Evolutionary conservation across 2,329 filamentous ascomycete genomes (phyloP), one percentile per base, ranked within the genome.

Genomic region (Trichoderma oligosporum): DNA sequence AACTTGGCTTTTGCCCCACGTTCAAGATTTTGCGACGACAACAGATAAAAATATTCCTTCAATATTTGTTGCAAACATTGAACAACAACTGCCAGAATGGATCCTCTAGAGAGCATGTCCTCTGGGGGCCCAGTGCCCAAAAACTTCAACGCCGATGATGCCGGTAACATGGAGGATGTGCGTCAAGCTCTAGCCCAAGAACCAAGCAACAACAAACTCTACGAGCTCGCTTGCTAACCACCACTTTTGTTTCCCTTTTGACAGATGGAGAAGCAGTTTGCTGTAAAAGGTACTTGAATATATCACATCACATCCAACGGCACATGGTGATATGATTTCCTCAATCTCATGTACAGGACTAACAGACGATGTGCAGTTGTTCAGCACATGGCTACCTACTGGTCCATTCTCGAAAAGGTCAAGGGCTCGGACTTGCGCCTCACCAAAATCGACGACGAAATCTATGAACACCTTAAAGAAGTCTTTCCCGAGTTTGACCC

Each of bases 241-340:
- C n/a, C n/a, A n/a, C 2, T n/a, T 20, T 3, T 16, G 18, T 7
- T 35, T 25, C 3, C 5, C 11, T 31, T 18, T 25, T 36, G n/a
- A 6, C 18, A 96, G 89, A 97, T 99, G 72, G 94, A 99, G 82
- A 96, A 97, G 82, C 94, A 97, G 74, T 99, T 99, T 69, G 94
- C 94, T 27, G 94, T 99, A 67, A 97, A 97, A 80, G 88, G 89
- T 91, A 68, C 44, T 69, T n/a, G 2, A 6, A 14, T 11, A 20
- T 7, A n/a, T 22, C 12, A 12, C 3, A n/a, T 24, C 9, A 44
- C 2, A 3, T 25, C 16, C 2, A n/a, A n/a, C n/a, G n/a, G n/a
- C n/a, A n/a, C n/a, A n/a, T n/a, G n/a, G n/a, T n/a, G n/a, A n/a
- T n/a, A n/a, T n/a, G n/a, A n/a, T n/a, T n/a, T 12, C 16, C 39